Evolutionary conservation across 2,329 filamentous ascomycete genomes (phyloP), one percentile per base, ranked within the genome.

Genomic region (Trichoderma breve): DNA sequence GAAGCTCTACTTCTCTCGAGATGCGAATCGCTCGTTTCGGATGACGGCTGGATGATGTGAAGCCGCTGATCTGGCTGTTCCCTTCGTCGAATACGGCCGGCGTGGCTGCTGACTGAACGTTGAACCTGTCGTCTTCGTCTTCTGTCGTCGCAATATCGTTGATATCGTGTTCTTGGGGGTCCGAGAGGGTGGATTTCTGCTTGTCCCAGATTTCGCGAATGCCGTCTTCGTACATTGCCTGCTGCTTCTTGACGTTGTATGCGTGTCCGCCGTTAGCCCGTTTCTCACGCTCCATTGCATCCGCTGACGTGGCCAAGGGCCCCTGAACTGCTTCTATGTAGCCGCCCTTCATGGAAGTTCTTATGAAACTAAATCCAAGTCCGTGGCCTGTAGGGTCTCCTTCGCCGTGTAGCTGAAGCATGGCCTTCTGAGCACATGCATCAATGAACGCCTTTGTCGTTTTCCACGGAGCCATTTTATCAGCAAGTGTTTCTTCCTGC

Each of bases 311-410:
- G 8, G 89, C 88, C 51, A 89, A 82, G 3, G 89, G 89, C 2
- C 89, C 89, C 71, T 89, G 88, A 30, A 97, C 89, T 24, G 94
- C 92, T 78, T 95, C 93, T 81, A 98, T 88, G 73, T 90, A 99
- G 0, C 96, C 96, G 73, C 96, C 96, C 82, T 99, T 99, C 96
- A 99, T 99, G 1, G 94, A 97, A 0, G 95, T 98, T 79, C 96
- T 94, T 81, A 99, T 95, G 81, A 99, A 98, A 80, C 93, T 98
- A 84, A 98, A 97, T 3, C 93, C 96, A 73, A 98, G 90, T 2
- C 96, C 96, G 77, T 95, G 92, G 28, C 94, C 94, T 0, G 95
- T 97, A 4, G 96, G 96, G 79, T 99, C 96, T 71, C 96, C 96
- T 75, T 97, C 93, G 24, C 96, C 96, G 76, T 98, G 95, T 14